phyloP scores from a whole-genome alignment of 1,284 basidiomycete genomes.

The Puccinia coronata region DNA sequence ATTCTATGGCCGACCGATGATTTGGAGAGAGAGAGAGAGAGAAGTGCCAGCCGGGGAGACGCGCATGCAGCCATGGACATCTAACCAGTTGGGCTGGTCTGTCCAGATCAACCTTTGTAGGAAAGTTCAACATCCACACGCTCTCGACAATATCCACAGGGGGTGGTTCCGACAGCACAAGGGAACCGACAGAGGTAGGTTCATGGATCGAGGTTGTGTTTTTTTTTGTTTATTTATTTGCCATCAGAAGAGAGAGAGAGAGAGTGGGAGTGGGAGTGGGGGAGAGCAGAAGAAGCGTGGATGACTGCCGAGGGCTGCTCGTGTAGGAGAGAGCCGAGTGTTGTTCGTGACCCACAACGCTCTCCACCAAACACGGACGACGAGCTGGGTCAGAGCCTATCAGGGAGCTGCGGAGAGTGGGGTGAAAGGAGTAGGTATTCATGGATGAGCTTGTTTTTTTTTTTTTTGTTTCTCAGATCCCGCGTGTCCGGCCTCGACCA shows the following conservation, averaged over 20 bases:
- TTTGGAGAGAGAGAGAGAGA: not conserved
- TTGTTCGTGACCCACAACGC: too few species aligned
- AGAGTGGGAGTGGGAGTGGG: too few species aligned
- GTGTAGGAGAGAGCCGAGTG: not conserved
- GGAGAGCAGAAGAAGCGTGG: not conserved
- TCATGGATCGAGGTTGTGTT: not conserved
- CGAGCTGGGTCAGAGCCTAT: not conserved
- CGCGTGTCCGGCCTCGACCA: conserved; percentile 54
- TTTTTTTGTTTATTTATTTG: not conserved
- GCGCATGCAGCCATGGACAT: not conserved
- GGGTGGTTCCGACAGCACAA: not conserved
- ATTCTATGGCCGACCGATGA: not conserved
- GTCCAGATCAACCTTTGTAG: too few species aligned
- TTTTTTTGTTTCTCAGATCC: conserved; percentile 43
- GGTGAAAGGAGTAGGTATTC: not conserved
- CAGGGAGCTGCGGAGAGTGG: not conserved
- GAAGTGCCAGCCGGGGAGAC: not conserved
- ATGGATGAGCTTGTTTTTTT: not conserved
- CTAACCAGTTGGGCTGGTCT: not conserved
- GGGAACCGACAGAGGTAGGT: not conserved
- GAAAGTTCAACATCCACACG: not conserved
- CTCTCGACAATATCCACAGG: not conserved
- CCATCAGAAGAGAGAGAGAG: not conserved
- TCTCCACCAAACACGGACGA: too few species aligned
- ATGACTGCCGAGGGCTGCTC: not conserved